Evolutionary conservation across 495 filamentous ascomycete species (phyloP), one percentile per base, ranked within the genome.

Genomic region (Penicillium egyptiacum): DNA sequence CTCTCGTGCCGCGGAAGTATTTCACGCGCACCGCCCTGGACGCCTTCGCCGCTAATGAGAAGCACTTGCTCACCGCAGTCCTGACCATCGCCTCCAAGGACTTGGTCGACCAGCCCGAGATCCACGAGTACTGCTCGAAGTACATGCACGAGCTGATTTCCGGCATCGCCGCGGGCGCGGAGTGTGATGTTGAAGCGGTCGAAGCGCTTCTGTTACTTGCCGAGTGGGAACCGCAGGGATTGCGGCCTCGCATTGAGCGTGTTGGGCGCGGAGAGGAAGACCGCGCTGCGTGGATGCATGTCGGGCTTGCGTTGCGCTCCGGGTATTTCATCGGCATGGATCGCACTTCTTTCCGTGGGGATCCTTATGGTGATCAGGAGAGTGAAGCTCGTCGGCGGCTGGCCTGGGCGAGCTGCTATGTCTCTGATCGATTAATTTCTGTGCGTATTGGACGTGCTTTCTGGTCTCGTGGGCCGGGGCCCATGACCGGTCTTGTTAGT

Each of bases 241-340:
- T 81, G 5, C 74, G 81, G 16, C 74, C 71, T 42, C 78, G 58
- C 16, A 69, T 77, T 23, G 79, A 82, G 56, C 72, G 79, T 17
- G 82, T 86, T 14, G 85, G 85, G 0, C 75, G 81, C 28, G 85
- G 84, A 10, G 83, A 86, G 66, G 85, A 88, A 66, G 85, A 88
- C 59, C 77, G 83, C 41, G 83, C 83, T 31, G 81, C 83, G 4
- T 88, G 85, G 85, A 86, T 86, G 84, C 84, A 86, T 64, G 82
- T 86, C 11, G 85, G 85, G 5, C 77, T 83, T 5, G 85, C 85
- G 2, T 60, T 88, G 11, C 76, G 85, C 39, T 80, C 85, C n/a
- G 85, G 81, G 0, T 86, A 86, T 60, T 86, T 85, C 56, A 75
- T 85, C 6, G 84, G 77, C 12, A 63, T 86, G 28, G 85, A 88